Conservation (phyloP, 2,329 filamentous ascomycete species). For the Amphichorda felina region DNA sequence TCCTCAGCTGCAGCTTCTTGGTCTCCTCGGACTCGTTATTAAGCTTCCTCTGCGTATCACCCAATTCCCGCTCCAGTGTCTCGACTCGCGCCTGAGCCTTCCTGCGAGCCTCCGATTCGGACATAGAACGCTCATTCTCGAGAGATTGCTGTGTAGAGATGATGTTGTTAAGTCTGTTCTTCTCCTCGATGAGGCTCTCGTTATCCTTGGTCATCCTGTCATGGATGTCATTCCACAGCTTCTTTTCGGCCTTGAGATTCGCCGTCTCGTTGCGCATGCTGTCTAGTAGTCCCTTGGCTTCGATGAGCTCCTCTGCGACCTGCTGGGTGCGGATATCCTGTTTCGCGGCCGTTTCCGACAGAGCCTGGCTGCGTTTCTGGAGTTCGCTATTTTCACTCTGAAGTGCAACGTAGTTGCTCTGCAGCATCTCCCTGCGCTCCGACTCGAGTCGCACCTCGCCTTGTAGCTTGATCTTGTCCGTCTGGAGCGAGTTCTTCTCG, state of each 20-base stretch:
- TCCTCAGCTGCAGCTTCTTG: slow-evolving; percentile 71
- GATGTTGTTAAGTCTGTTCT: slow-evolving; percentile 69
- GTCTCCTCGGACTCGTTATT: slow-evolving; percentile 72
- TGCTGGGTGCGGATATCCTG: slow-evolving; percentile 87
- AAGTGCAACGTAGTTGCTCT: slow-evolving; percentile 73
- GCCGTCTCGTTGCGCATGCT: slow-evolving; percentile 83
- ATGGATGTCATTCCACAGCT: slow-evolving; percentile 89
- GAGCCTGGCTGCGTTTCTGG: slow-evolving; percentile 64
- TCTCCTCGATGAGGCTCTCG: slow-evolving; percentile 72
- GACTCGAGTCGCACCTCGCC: slow-evolving; percentile 74
- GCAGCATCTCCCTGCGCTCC: slow-evolving; percentile 80
- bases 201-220: slow-evolving; percentile 81
- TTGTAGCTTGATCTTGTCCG: slow-evolving; percentile 65
- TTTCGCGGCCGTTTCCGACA: slow-evolving; percentile 76
- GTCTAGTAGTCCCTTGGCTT: slow-evolving; percentile 69
- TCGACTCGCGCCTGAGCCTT: slow-evolving; percentile 72
- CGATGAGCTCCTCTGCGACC: slow-evolving; percentile 84
- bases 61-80: slow-evolving; percentile 65
- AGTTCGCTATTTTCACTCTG: slow-evolving; percentile 79
- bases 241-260: slow-evolving; percentile 90
- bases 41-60: slow-evolving; percentile 69
- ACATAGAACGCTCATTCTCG: slow-evolving; percentile 81
- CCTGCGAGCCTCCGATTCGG: slow-evolving; percentile 70
- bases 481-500: slow-evolving; percentile 73
- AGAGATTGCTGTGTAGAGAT: slow-evolving; percentile 78